Base-by-base conservation (phyloP, 352 stramenopile genomes). In the Phytopythium helicoides region DNA sequence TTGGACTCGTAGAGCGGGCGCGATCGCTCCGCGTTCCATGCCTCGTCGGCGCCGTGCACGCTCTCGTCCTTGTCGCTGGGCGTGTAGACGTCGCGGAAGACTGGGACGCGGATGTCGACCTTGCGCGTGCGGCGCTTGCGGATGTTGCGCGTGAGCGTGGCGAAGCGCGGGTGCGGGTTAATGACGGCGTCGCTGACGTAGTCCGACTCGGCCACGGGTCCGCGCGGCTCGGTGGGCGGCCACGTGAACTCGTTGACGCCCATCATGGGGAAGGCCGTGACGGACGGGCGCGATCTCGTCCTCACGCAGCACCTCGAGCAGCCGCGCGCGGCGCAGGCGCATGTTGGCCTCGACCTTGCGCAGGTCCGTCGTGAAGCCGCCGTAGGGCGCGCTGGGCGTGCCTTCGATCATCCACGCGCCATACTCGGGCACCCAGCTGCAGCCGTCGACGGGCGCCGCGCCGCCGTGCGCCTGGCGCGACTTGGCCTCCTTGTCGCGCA, bases 331-430 rank as follows among this genome's bases (percentile, higher is more conserved):
- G 15, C 98, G 89, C 37, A 99, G 67, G 1, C 96, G 86, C 97
- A 99, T 99, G 66, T 99, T 99, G 28, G 71, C 70, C 72, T 99
- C 97, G 4, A 99, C 97, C 51, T 97, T 92, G 54, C 93, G 78
- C 39, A 99, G 70, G 64, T 98, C 95, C 40, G 73, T 92, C 12
- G 93, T 96, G 59, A 98, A 98, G 51, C 95, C 94, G 37, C 84
- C 89, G 66, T 99, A 99, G 0, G 97, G 96, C 31, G 74, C 77
- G 47, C 59, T 86, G 15, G 97, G 96, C 47, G 97, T 99, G 40
- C 95, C 93, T 78, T 99, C 98, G 19, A 99, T 94, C 97, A 99
- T 99, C 97, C 97, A 99, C 12, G 90, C 85, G 38, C 97, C 97
- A 68, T 99, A 99, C 71, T 99, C 98, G 31, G 97, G 97, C 62